Conservation (phyloP, 2,329 filamentous ascomycete genomes). For the Xylaria sp. region DNA sequence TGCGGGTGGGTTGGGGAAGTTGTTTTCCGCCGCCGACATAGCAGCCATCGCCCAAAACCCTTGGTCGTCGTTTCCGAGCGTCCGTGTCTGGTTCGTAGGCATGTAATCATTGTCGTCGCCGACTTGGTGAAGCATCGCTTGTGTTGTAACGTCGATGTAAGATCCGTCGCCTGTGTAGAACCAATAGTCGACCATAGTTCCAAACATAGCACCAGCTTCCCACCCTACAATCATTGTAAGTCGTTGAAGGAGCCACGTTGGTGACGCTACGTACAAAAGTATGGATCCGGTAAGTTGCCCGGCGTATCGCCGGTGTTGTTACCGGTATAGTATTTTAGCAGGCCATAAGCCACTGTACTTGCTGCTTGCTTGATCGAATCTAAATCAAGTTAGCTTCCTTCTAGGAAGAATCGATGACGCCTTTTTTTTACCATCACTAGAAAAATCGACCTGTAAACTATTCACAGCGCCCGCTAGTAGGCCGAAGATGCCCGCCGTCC, state of each 20-base stretch:
- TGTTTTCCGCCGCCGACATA: slow-evolving; percentile 81
- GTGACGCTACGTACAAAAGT: slow-evolving; percentile 67
- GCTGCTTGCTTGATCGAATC: slow-evolving; percentile 60
- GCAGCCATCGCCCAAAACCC: slow-evolving; percentile 89
- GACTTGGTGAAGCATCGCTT: slow-evolving; percentile 70
- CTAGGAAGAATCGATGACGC: background rate
- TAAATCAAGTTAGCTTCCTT: slow-evolving; percentile 53
- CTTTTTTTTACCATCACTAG: slow-evolving; percentile 48
- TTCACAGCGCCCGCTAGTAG: slow-evolving; percentile 47
- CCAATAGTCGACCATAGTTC: slow-evolving; percentile 78
- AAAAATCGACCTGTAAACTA: slow-evolving; percentile 50
- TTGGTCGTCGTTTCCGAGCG: slow-evolving; percentile 78
- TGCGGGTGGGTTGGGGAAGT: slow-evolving; percentile 74
- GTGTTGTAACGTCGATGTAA: slow-evolving; percentile 69
- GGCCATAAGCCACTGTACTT: slow-evolving; percentile 49
- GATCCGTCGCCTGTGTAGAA: slow-evolving; percentile 72
- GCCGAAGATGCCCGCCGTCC: slow-evolving; percentile 44
- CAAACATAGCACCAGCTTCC: slow-evolving; percentile 79
- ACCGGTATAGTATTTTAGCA: slow-evolving; percentile 55
- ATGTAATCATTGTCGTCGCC: slow-evolving; percentile 71
- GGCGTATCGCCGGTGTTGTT: slow-evolving; percentile 69
- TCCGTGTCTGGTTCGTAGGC: slow-evolving; percentile 72
- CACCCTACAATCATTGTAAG: slow-evolving; percentile 63
- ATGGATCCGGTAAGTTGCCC: slow-evolving; percentile 68
- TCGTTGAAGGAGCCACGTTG: background rate